Evolutionary conservation across 257 asterid genomes (phyloP).

Genomic region (Craterostigma plantagineum): DNA sequence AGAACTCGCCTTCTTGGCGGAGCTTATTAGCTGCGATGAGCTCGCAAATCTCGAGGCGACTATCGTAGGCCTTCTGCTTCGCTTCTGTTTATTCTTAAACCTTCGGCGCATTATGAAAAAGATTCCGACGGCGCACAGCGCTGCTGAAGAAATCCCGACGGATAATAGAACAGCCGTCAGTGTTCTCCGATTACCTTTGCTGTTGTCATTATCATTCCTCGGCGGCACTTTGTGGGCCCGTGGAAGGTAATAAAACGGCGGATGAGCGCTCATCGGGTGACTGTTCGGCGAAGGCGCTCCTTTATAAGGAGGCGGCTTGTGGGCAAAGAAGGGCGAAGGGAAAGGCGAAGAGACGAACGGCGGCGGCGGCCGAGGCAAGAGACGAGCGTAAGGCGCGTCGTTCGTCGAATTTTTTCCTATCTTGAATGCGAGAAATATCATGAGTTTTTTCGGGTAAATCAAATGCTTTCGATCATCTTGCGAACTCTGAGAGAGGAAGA

Average conservation of each 20-base stretch:
- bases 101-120: constrained; percentile 29
- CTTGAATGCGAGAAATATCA: too few species aligned
- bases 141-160: constrained; percentile 28
- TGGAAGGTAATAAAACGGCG: too few species aligned
- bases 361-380: too few species aligned
- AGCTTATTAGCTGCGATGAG: constrained; percentile 17
- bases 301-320: too few species aligned
- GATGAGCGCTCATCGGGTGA: too few species aligned
- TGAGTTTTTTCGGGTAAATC: constrained; percentile 9
- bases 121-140: constrained; percentile 27
- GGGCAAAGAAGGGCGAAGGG: too few species aligned
- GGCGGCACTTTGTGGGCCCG: constrained; percentile 12
- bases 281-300: too few species aligned
- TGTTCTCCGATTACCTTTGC: constrained; percentile 5
- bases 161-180: constrained; percentile 38
- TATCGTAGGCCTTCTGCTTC: constrained; percentile 17
- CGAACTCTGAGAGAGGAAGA: constrained; percentile 6
- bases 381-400: too few species aligned
- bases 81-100: constrained; percentile 27
- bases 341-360: too few species aligned
- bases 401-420: too few species aligned
- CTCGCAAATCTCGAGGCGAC: constrained; percentile 23
- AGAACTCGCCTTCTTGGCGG: constrained; percentile 66
- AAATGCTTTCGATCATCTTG: constrained; percentile 1
- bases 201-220: constrained; percentile 10